phyloP scores from a whole-genome alignment of 2,329 filamentous ascomycete genomes.

The Xylariaceae sp. region DNA sequence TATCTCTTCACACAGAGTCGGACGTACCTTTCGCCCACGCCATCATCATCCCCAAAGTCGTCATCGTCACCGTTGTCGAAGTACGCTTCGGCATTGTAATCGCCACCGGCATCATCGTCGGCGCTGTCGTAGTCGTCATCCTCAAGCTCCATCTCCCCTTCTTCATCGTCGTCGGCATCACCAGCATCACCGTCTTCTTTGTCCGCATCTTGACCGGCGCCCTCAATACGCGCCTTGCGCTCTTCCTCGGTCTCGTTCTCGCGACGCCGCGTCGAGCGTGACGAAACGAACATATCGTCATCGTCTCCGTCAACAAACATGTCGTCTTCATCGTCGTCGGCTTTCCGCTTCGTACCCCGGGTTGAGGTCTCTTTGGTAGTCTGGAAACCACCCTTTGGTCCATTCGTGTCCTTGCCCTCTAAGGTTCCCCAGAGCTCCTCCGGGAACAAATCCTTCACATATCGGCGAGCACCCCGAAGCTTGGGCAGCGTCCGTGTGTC shows the following conservation, averaged over 20 bases:
- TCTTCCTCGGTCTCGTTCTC: constrained; percentile 32
- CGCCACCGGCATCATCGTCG: constrained; percentile 54
- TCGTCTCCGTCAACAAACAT: constrained; percentile 26
- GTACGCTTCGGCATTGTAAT: constrained; percentile 57
- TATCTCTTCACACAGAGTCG: not conserved
- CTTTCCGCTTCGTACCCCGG: constrained; percentile 37
- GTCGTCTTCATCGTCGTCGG: constrained; percentile 42
- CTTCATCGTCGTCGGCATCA: constrained; percentile 42
- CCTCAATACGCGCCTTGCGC: constrained; percentile 32
- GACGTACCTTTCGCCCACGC: constrained; percentile 27
- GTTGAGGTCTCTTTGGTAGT: constrained; percentile 28
- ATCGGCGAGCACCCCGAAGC: constrained; percentile 42
- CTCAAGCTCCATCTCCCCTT: constrained; percentile 39
- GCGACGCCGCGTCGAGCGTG: constrained; percentile 17
- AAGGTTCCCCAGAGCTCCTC: constrained; percentile 51
- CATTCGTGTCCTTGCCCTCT: constrained; percentile 40
- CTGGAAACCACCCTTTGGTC: constrained; percentile 28
- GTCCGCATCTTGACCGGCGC: constrained; percentile 28
- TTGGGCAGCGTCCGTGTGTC: constrained; percentile 51
- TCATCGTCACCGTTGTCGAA: constrained; percentile 55
- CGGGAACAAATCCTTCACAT: constrained; percentile 49
- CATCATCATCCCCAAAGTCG: constrained; percentile 47
- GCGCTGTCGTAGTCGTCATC: constrained; percentile 44
- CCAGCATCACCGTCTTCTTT: constrained; percentile 34
- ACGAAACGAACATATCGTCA: constrained; percentile 14